phyloP scores from a whole-genome alignment of 441 rosid species.

The Arabidopsis hybrid region DNA sequence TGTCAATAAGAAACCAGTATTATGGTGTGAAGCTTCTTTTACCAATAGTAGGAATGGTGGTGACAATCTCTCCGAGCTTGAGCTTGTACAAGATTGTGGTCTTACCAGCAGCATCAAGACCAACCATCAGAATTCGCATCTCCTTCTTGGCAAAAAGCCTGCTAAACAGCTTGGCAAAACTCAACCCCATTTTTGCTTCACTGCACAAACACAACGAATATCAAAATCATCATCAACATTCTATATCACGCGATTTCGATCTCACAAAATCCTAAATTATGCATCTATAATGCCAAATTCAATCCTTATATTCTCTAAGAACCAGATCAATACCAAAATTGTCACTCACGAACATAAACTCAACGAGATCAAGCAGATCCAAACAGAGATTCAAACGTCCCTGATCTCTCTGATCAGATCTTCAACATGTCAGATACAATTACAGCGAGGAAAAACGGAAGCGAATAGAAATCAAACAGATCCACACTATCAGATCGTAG shows the following conservation, averaged over 20 bases:
- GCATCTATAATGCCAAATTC: not conserved
- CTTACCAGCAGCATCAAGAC: constrained; percentile 97
- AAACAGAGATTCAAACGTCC: constrained; percentile 3
- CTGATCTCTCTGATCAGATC: constrained; percentile 14
- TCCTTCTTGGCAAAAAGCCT: constrained; percentile 88
- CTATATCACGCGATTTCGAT: not conserved
- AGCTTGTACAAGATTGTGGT: constrained; percentile 89
- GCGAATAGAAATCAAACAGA: constrained; percentile 12
- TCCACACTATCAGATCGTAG: constrained; percentile 19
- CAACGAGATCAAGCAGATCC: constrained; percentile 46
- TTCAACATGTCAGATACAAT: not conserved
- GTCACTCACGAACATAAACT: not conserved
- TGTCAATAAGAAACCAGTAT: not conserved
- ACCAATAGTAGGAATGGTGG: constrained; percentile 91
- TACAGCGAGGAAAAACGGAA: not conserved
- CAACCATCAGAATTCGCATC: constrained; percentile 92
- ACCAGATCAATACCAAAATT: not conserved
- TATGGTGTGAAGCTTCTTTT: constrained; percentile 28
- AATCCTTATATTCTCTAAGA: constrained; percentile 7
- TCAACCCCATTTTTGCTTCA: constrained; percentile 63
- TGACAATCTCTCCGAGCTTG: constrained; percentile 90
- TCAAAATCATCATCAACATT: constrained; percentile 19
- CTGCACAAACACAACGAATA: constrained; percentile 14
- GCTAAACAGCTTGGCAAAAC: constrained; percentile 80
- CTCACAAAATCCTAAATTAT: not conserved